Evolutionary conservation across 116 monocot species (phyloP).

Genomic region (Iris pallida): DNA sequence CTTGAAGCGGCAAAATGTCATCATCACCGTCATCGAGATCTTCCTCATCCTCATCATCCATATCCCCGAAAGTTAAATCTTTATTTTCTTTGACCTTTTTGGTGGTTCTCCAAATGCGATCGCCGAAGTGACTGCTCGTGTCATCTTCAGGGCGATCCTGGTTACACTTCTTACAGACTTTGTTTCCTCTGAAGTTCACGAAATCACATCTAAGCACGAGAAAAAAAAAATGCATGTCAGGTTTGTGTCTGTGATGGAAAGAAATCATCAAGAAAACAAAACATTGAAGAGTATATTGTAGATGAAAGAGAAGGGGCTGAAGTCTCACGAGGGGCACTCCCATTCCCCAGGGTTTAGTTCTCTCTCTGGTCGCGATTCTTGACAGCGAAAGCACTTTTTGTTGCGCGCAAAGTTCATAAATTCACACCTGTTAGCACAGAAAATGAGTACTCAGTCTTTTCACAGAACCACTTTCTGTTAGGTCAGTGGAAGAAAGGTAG

Average conservation of each 20-base stretch:
- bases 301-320: neutral
- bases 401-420: constrained; percentile 96
- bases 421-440: constrained; percentile 48
- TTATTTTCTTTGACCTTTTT: neutral
- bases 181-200: constrained; percentile 70
- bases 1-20: neutral
- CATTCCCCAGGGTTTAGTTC: constrained; percentile 77
- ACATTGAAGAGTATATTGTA: neutral
- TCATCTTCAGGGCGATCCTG: constrained; percentile 34
- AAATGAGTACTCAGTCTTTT: constrained; percentile 2
- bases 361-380: constrained; percentile 47
- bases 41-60: constrained; percentile 13
- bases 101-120: constrained; percentile 35
- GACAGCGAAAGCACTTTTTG: constrained; percentile 55
- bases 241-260: neutral
- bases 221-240: neutral
- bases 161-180: constrained; percentile 57
- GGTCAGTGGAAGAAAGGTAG: neutral
- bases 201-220: constrained; percentile 54
- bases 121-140: constrained; percentile 14
- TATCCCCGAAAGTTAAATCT: constrained; percentile 16
- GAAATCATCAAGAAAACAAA: neutral
- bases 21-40: neutral
- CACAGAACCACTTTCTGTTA: neutral
- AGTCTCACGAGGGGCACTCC: constrained; percentile 78